A percentile compares a stretch with the other conserved stretches of the same genome.
These are phyloP conservation scores for Xylaria curta DNA, from an alignment of 495 filamentous ascomycete genomes.

Conservation along the genomic window DNA sequence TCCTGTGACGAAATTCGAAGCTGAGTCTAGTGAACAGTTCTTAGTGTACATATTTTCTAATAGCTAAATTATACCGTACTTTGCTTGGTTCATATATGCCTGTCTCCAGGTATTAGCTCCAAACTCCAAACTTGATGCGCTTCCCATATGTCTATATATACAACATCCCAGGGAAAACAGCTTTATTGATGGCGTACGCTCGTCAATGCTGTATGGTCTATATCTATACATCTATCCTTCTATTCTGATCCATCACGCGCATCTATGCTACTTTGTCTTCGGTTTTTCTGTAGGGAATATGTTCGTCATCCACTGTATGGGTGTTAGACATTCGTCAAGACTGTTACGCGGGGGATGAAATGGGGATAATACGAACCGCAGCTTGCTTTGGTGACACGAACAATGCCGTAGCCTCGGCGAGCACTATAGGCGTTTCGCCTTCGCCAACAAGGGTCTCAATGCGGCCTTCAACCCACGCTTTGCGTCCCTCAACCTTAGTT, in stretches of 20 bases:
- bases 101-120: not conserved
- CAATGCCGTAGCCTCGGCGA: constrained; percentile 81
- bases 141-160: constrained; percentile 8
- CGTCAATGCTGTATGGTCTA: not conserved
- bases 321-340: constrained; percentile 2
- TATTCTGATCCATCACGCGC: not conserved
- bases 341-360: not conserved
- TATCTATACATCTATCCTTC: not conserved
- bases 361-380: constrained; percentile 59
- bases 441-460: constrained; percentile 78
- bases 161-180: not conserved
- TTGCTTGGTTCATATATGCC: not conserved
- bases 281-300: constrained; percentile 45
- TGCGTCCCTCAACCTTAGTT: constrained; percentile 87
- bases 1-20: not conserved
- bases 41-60: not conserved
- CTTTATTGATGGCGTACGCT: not conserved
- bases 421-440: constrained; percentile 65
- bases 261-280: not conserved
- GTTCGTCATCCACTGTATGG: constrained; percentile 49
- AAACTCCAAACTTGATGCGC: constrained; percentile 13
- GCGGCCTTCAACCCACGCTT: constrained; percentile 93
- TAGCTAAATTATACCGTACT: not conserved
- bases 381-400: constrained; percentile 91
- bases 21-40: not conserved